Conservation (phyloP, 495 filamentous ascomycete genomes). For the Pseudevernia furfuracea region DNA sequence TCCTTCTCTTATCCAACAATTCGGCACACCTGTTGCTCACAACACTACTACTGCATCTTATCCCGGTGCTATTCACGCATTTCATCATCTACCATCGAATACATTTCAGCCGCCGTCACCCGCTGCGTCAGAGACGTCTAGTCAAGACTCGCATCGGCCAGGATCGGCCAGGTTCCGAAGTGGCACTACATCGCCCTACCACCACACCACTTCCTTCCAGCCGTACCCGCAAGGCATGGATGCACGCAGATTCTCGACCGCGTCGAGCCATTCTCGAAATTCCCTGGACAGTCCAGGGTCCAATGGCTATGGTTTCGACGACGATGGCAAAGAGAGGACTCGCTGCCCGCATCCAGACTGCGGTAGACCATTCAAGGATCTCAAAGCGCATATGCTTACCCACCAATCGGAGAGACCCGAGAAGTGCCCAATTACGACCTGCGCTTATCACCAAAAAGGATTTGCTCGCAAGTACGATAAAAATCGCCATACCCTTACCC, state of each 20-base stretch:
- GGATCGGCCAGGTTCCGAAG: constrained; percentile 26
- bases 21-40: constrained; percentile 32
- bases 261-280: constrained; percentile 48
- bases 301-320: constrained; percentile 48
- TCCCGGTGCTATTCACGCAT: constrained; percentile 20
- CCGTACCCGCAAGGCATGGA: constrained; percentile 31
- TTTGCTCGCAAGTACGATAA: constrained; percentile 99
- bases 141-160: constrained; percentile 29
- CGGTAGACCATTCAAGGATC: constrained; percentile 84
- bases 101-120: constrained; percentile 33
- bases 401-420: constrained; percentile 90
- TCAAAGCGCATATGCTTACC: constrained; percentile 93
- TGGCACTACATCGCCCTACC: constrained; percentile 37
- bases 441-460: constrained; percentile 91
- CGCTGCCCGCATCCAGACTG: constrained; percentile 80
- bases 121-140: constrained; percentile 27
- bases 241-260: constrained; percentile 46
- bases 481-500: constrained; percentile 94
- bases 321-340: constrained; percentile 57
- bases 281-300: constrained; percentile 49
- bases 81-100: constrained; percentile 23
- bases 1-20: constrained; percentile 53
- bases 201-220: constrained; percentile 28
- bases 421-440: constrained; percentile 90
- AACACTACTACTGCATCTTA: constrained; percentile 27